Conservation (phyloP, 179 eudicot species). For the Sideroxylon spinosum region DNA sequence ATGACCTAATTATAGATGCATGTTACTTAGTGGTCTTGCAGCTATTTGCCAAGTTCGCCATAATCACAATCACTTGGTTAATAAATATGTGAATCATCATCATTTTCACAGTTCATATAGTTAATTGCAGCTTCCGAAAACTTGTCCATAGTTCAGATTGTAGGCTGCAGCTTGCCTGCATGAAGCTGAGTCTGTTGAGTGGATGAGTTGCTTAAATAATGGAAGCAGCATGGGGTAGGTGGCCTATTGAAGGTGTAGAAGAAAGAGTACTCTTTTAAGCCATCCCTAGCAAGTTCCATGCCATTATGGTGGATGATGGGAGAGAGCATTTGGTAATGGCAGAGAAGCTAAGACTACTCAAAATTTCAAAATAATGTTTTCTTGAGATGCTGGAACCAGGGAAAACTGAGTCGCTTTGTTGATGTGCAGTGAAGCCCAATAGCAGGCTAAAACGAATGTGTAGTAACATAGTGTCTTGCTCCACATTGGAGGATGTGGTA, state of each 20-base stretch:
- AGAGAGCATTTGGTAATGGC: not conserved
- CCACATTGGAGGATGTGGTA: too few relatives aligned
- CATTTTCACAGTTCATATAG: too few relatives aligned
- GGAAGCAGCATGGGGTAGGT: not conserved
- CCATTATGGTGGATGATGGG: not conserved
- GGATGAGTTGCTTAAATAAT: not conserved
- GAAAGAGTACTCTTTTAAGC: not conserved
- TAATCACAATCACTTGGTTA: not conserved
- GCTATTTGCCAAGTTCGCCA: not conserved
- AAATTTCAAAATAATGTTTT: too few relatives aligned
- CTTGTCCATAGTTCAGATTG: too few relatives aligned
- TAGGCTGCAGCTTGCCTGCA: not conserved
- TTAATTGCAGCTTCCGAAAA: too few relatives aligned
- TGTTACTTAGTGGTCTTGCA: constrained; percentile 2
- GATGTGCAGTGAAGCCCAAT: too few relatives aligned
- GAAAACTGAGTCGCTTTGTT: too few relatives aligned
- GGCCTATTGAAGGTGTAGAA: not conserved
- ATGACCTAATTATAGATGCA: not conserved
- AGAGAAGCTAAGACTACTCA: not conserved
- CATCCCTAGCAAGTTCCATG: not conserved
- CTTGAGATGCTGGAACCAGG: not conserved
- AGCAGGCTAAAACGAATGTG: too few relatives aligned
- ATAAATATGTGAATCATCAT: not conserved
- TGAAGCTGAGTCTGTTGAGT: not conserved
- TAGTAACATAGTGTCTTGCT: too few relatives aligned